Percentiles rank a stretch among this genome's conserved stretches.
phyloP scores from a whole-genome alignment of 208 protist species.

The Leishmania gerbilli region DNA sequence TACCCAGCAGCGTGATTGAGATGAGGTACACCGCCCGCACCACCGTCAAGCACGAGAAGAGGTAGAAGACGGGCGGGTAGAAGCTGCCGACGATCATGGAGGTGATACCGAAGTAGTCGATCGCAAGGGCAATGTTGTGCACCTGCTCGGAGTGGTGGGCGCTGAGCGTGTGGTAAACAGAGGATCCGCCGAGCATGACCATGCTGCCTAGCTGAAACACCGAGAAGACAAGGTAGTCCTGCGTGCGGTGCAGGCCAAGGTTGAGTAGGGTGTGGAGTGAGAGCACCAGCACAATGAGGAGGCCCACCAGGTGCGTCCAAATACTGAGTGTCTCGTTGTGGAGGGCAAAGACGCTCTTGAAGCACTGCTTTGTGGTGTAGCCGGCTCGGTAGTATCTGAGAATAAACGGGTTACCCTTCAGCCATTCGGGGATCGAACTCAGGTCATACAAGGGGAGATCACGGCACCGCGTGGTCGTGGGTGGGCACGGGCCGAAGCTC shows the following conservation, averaged over 20 bases:
- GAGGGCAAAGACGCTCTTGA: conserved; percentile 67
- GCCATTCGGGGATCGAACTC: conserved; percentile 45
- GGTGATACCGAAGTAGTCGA: conserved; percentile 90
- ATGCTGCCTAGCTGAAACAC: conserved; percentile 73
- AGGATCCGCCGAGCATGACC: conserved; percentile 72
- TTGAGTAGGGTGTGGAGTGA: conserved; percentile 48
- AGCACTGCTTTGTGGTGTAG: conserved; percentile 65
- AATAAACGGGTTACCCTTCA: conserved; percentile 59
- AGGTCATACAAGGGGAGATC: conserved; percentile 47
- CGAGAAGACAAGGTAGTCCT: conserved; percentile 54
- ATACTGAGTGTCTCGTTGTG: conserved; percentile 92
- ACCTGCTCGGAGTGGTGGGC: conserved; percentile 55
- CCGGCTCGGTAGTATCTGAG: conserved; percentile 63
- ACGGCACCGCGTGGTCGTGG: not conserved
- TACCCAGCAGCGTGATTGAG: conserved; percentile 68
- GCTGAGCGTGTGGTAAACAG: conserved; percentile 73
- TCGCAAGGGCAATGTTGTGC: conserved; percentile 56
- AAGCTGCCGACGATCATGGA: conserved; percentile 82
- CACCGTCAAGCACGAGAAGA: conserved; percentile 65
- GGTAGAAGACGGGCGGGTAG: conserved; percentile 81
- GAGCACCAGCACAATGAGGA: conserved; percentile 60
- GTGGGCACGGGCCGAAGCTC: conserved; percentile 5
- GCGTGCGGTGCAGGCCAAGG: conserved; percentile 29
- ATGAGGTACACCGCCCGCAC: conserved; percentile 63
- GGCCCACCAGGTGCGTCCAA: conserved; percentile 83